Evolutionary conservation across 169 alveolate genomes (phyloP).

Genomic region (Theileria sp.): DNA sequence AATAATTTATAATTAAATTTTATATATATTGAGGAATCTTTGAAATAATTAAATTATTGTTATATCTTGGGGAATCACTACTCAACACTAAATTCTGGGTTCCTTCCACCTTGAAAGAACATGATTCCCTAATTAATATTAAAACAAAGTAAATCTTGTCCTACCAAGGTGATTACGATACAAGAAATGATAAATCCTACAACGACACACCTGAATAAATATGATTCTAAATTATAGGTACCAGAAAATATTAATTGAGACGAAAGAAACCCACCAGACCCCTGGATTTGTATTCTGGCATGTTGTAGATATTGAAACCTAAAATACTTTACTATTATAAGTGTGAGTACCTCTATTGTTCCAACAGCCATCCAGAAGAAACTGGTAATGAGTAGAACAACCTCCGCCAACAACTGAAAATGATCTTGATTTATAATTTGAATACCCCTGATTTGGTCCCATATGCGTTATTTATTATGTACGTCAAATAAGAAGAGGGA

Average conservation of each 20-base stretch:
- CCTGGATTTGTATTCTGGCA: constrained; percentile 60
- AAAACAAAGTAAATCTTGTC: neutral
- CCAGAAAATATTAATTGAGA: constrained; percentile 62
- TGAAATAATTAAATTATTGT: neutral
- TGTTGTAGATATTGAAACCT: constrained; percentile 63
- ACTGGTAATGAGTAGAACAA: constrained; percentile 43
- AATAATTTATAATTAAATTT: no score
- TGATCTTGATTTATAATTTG: neutral
- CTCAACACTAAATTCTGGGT: constrained; percentile 37
- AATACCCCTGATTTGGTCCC: constrained; percentile 35
- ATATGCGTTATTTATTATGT: constrained; percentile 26
- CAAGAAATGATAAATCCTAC: constrained; percentile 62
- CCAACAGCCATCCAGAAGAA: constrained; percentile 70
- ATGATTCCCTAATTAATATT: constrained; percentile 15
- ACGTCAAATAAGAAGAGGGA: constrained; percentile 60
- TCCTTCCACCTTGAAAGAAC: constrained; percentile 58
- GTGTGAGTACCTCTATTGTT: constrained; percentile 38
- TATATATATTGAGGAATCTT: neutral
- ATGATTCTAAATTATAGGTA: neutral
- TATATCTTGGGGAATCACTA: constrained; percentile 3
- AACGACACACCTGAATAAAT: constrained; percentile 56
- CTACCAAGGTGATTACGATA: constrained; percentile 53
- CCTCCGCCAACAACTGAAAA: constrained; percentile 48
- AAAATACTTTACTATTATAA: neutral
- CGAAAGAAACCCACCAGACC: constrained; percentile 65